Evolutionary conservation across 441 rosid species (phyloP).

Genomic region (Biscutella auriculata): DNA sequence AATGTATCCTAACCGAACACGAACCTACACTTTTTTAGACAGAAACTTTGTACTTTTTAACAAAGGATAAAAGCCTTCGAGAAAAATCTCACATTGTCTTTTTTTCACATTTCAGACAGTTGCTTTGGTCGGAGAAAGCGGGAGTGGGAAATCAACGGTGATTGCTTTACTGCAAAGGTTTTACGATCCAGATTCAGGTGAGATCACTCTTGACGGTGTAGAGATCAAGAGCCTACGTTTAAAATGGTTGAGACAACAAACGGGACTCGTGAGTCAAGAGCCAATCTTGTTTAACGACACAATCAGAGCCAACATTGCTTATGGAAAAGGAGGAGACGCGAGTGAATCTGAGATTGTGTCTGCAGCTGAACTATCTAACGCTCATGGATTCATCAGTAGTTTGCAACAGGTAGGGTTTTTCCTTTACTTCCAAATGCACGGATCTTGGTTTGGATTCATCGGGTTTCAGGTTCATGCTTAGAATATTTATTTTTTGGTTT

Average conservation of each 20-base stretch:
- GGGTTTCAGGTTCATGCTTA: too few relatives aligned
- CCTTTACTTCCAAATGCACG: too few relatives aligned
- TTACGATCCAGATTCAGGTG: slow-evolving; percentile 31
- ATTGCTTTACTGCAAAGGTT: slow-evolving; percentile 29
- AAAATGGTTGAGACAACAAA: slow-evolving; percentile 28
- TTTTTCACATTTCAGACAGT: slow-evolving; percentile 31
- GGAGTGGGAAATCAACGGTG: slow-evolving; percentile 38
- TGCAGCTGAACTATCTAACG: slow-evolving; percentile 25
- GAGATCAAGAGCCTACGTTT: slow-evolving; percentile 19
- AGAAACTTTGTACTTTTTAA: too few relatives aligned
- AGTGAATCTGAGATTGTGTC: slow-evolving; percentile 27
- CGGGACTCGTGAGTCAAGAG: slow-evolving; percentile 39
- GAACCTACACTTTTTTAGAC: too few relatives aligned
- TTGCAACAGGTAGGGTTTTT: slow-evolving; percentile 28
- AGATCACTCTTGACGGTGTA: slow-evolving; percentile 28
- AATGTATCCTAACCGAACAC: too few relatives aligned
- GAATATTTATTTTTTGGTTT: too few relatives aligned
- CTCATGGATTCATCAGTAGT: slow-evolving; percentile 27
- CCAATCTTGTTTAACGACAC: slow-evolving; percentile 30
- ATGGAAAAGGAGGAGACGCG: slow-evolving; percentile 27
- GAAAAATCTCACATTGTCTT: too few relatives aligned
- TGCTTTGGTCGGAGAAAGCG: slow-evolving; percentile 38
- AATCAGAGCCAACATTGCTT: slow-evolving; percentile 33
- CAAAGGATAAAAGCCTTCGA: too few relatives aligned
- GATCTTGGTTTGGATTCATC: too few relatives aligned